These are phyloP conservation scores for Cardamine chenopodiifolia DNA, from an alignment of 345 rosid genomes.

Conservation along the genomic window DNA sequence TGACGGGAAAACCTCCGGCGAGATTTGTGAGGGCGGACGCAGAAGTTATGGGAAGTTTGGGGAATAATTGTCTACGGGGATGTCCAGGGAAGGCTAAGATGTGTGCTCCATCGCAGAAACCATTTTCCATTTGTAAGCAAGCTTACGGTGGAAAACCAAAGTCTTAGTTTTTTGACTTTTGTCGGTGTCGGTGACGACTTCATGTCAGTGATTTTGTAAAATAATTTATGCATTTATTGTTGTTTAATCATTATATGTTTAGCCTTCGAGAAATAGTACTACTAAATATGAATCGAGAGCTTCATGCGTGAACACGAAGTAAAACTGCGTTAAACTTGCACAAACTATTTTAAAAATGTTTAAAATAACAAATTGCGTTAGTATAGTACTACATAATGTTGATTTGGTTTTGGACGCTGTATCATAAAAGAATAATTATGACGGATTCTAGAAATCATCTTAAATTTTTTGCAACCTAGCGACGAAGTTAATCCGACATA, in stretches of 20 bases:
- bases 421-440: not conserved
- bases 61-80: slow-evolving; percentile 76
- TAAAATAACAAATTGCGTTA: not conserved
- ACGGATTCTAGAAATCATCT: no score
- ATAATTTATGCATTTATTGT: slow-evolving; percentile 9
- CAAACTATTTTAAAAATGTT: not conserved
- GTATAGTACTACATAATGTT: not conserved
- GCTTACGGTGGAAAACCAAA: slow-evolving; percentile 80
- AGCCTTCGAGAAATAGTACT: not conserved
- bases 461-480: no score
- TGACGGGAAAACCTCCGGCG: slow-evolving; percentile 78
- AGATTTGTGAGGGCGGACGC: slow-evolving; percentile 45
- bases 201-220: slow-evolving; percentile 35
- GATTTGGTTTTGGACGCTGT: not conserved
- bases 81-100: slow-evolving; percentile 82
- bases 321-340: not conserved
- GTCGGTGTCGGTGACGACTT: slow-evolving; percentile 42
- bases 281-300: slow-evolving; percentile 11
- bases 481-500: no score
- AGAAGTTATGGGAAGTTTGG: slow-evolving; percentile 73
- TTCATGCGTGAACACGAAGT: slow-evolving; percentile 19
- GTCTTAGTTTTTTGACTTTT: slow-evolving; percentile 38
- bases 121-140: slow-evolving; percentile 64
- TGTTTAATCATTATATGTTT: not conserved
- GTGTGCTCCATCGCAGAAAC: slow-evolving; percentile 80